Evolutionary conservation across 1,284 basidiomycete genomes (phyloP).

Genomic region (Trametes versicolor): DNA sequence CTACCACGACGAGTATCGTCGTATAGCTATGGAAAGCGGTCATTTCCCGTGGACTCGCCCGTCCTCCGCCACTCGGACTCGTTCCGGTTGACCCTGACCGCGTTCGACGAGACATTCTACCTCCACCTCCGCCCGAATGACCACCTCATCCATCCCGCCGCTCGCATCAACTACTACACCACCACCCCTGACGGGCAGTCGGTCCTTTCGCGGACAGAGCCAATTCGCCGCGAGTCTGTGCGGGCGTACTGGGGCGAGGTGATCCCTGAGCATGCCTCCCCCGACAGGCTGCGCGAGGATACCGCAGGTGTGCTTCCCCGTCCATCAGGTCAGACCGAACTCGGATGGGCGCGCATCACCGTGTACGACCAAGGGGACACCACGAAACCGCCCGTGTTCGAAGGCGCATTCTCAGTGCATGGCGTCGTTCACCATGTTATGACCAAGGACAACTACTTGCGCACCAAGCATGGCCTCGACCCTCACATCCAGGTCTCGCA

Average conservation of each 20-base stretch:
- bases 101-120: constrained; percentile 70
- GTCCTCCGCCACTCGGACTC: constrained; percentile 68
- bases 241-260: constrained; percentile 78
- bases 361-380: constrained; percentile 73
- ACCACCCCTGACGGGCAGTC: constrained; percentile 56
- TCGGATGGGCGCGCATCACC: constrained; percentile 79
- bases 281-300: constrained; percentile 67
- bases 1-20: constrained; percentile 59
- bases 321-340: constrained; percentile 53
- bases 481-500: constrained; percentile 54
- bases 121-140: constrained; percentile 80
- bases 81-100: constrained; percentile 70
- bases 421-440: constrained; percentile 81
- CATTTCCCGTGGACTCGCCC: constrained; percentile 46
- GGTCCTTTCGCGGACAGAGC: constrained; percentile 56
- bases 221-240: constrained; percentile 63
- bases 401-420: constrained; percentile 78
- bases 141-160: constrained; percentile 80
- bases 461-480: constrained; percentile 66
- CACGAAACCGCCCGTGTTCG: constrained; percentile 67
- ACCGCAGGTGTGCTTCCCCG: constrained; percentile 57
- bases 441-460: constrained; percentile 77
- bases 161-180: constrained; percentile 70
- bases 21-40: constrained; percentile 49
- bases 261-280: constrained; percentile 59